A percentile compares a stretch with the other conserved stretches of the same genome.
These are phyloP conservation scores for Panicum virgatum DNA, from an alignment of 202 grass and related monocot species.

Conservation along the genomic window DNA sequence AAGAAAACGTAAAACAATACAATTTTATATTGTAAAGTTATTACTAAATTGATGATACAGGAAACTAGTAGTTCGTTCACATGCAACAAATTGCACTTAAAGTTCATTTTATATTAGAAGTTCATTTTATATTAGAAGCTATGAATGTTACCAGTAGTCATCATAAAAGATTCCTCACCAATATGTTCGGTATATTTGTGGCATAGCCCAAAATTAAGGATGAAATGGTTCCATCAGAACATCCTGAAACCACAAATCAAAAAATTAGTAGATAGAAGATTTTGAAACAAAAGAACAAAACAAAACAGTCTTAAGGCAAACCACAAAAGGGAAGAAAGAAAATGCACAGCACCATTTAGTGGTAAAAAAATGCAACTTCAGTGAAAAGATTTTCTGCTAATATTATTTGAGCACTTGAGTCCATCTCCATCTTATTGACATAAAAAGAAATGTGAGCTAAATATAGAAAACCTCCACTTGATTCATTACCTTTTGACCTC, in stretches of 20 bases:
- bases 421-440: slow-evolving; percentile 19
- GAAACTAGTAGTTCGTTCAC: slow-evolving; percentile 16
- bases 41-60: slow-evolving; percentile 1
- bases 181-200: slow-evolving; percentile 51
- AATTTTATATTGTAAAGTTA: slow-evolving; percentile 13
- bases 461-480: background rate
- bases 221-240: slow-evolving; percentile 48
- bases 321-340: slow-evolving; percentile 16
- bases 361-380: slow-evolving; percentile 15
- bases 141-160: slow-evolving; percentile 46
- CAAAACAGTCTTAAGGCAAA: background rate
- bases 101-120: no score
- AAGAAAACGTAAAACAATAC: background rate
- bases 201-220: slow-evolving; percentile 62
- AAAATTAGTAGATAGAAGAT: slow-evolving; percentile 34
- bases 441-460: slow-evolving; percentile 23
- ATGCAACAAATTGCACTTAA: background rate
- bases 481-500: slow-evolving; percentile 50
- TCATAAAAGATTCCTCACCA: slow-evolving; percentile 54
- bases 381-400: slow-evolving; percentile 19
- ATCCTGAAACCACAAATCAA: slow-evolving; percentile 50
- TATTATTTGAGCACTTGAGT: background rate
- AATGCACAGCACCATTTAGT: background rate
- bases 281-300: background rate
- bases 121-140: slow-evolving; percentile 33